These are phyloP conservation scores for Penicillium expansum DNA, from an alignment of 2,329 filamentous ascomycete genomes.

Conservation along the genomic window DNA sequence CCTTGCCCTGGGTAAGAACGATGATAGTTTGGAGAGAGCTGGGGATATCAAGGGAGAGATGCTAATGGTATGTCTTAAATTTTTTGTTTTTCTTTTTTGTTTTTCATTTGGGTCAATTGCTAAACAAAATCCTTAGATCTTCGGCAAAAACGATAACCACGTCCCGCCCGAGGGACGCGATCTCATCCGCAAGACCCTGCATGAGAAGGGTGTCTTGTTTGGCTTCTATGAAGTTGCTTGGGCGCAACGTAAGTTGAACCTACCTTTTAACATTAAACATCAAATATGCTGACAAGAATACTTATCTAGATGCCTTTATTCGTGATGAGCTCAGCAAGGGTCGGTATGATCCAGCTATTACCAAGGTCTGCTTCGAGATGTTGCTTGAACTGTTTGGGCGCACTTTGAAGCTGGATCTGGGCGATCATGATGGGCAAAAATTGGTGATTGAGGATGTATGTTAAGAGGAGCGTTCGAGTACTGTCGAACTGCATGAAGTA, in stretches of 20 bases:
- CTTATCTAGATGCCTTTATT: constrained; percentile 72
- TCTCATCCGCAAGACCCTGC: constrained; percentile 75
- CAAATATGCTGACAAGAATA: constrained; percentile 8
- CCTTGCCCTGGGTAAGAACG: constrained; percentile 65
- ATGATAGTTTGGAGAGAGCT: constrained; percentile 61
- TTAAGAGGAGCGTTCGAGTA: constrained; percentile 36
- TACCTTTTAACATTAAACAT: neutral
- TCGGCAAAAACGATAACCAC: constrained; percentile 87
- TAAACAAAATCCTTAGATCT: constrained; percentile 55
- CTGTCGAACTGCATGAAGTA: neutral
- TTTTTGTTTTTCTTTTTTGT: too few relatives aligned
- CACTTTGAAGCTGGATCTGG: constrained; percentile 74
- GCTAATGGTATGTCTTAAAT: constrained; percentile 56
- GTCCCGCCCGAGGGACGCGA: constrained; percentile 80
- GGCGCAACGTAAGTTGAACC: constrained; percentile 67
- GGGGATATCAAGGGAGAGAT: constrained; percentile 72
- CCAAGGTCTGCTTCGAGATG: constrained; percentile 87
- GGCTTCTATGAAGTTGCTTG: constrained; percentile 88
- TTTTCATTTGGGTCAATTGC: neutral
- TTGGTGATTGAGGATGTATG: constrained; percentile 71
- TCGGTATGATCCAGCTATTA: constrained; percentile 84
- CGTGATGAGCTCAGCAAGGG: constrained; percentile 89
- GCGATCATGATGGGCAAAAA: constrained; percentile 60
- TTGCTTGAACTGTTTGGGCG: constrained; percentile 80
- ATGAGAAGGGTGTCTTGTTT: constrained; percentile 70